Evolutionary conservation across 805 yeast genomes (phyloP), one percentile per base, ranked within the genome.

Genomic region (Ogataea pini): DNA sequence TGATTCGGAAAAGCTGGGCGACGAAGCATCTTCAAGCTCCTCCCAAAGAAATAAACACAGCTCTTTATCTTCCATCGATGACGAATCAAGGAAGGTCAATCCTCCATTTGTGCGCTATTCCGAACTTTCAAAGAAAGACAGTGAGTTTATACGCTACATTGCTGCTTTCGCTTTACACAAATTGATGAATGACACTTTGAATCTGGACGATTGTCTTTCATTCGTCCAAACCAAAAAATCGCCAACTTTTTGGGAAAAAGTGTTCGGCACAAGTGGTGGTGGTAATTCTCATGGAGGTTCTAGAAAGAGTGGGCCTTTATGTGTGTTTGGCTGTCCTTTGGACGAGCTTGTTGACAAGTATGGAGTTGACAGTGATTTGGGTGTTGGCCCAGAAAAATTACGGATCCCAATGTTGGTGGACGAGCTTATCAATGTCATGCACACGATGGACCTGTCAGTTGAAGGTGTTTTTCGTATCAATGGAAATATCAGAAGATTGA

Each of bases 391-490:
- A 0, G 72, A 83, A 1, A 83, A 83, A 55, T 76, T 94, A 36
- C 77, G 83, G 31, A 86, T 94, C 36, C 99, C 99, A 0, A 76
- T 88, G 41, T 72, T 94, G 32, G 76, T 94, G 36, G 98, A 92
- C 59, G 98, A 94, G 60, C 72, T 91, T 14, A 81, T 94, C 29
- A 78, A 81, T 25, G 87, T 96, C 0, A 78, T 94, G 72, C 79
- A 88, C 45, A 92, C 86, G 50, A 89, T 88, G 75, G 98, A 94
- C 68, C 81, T 92, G 85, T 88, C 97, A 2, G 90, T 84, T 25
- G 99, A 94, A 67, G 99, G 99, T 50, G 85, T 94, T 4, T 94
- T 94, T 77, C 80, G 99, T 60, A 86, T 91, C 62, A 94, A 94
- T 63, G 99, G 99, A 61, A 94, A 94, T 63, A 91, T 94, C 61